phyloP scores from a whole-genome alignment of 306 rosid genomes.

The Fragaria ananassa region DNA sequence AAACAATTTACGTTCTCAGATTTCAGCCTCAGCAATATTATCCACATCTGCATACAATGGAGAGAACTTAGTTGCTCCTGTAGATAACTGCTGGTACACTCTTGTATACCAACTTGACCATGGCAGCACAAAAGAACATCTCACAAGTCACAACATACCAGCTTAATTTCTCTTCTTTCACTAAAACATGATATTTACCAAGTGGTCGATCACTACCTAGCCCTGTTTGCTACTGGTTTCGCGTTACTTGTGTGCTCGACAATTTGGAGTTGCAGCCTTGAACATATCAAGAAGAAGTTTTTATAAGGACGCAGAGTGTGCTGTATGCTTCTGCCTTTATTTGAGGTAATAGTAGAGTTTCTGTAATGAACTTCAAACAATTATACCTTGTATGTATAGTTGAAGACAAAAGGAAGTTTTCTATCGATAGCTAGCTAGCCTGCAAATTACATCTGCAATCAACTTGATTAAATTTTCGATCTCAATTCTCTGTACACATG shows the following conservation, averaged over 20 bases:
- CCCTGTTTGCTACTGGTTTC: slow-evolving; percentile 23
- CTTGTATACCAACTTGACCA: not conserved
- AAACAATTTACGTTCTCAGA: not conserved
- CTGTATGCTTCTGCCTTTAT: no score
- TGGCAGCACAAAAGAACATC: not conserved
- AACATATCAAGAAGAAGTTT: not conserved
- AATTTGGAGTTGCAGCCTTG: slow-evolving; percentile 9
- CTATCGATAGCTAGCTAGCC: no score
- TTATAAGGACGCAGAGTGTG: not conserved
- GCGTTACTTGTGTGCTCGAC: not conserved
- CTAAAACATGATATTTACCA: not conserved
- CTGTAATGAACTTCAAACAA: no score
- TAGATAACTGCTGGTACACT: not conserved
- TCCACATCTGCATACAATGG: not conserved
- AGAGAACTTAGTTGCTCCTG: not conserved
- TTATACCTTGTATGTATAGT: no score
- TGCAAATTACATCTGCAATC: no score
- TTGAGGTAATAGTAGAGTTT: no score
- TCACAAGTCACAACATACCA: not conserved
- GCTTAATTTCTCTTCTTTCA: slow-evolving; percentile 5
- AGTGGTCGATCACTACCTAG: slow-evolving; percentile 15
- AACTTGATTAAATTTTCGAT: no score
- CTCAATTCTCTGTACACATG: no score
- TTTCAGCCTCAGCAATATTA: not conserved
- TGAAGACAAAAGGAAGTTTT: no score